Base-by-base conservation (phyloP, 2,329 filamentous ascomycete genomes). In the Penicillium occitanis region DNA sequence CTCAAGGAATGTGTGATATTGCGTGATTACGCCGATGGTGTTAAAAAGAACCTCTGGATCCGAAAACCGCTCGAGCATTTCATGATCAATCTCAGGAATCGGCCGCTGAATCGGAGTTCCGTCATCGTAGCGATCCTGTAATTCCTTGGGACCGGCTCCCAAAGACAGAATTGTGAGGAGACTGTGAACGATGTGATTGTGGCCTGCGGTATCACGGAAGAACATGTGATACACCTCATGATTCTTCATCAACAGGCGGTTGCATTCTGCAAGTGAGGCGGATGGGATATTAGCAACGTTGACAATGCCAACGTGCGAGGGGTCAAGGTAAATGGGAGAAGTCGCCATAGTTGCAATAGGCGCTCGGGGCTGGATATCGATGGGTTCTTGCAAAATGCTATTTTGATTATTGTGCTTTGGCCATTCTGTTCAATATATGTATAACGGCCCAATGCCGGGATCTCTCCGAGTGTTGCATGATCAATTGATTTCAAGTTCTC, bases 1-100 rank as follows among this genome's bases (percentile, higher is more conserved):
- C 28, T 77, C 0, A 94, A 82, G 73, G 90, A 93, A 69, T 90
- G 86, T 17, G 85, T 77, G 51, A 80, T 84, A 4, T 86, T 82
- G n/a, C 87, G 88, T 0, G 93, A 66, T 5, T 48, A 19, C 61
- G 69, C 50, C 57, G n/a, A 48, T 48, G n/a, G n/a, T 48, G 44
- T 11, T 22, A 8, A 48, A 22, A 22, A 48, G 8, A 8, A 22
- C 19, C 19, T 48, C 44, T 48, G 44, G 44, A 22, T 48, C 61
- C 61, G 70, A 79, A 78, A n/a, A 28, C 30, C 3, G 59, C 66
- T 2, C 59, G 37, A 64, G 73, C 68, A 17, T 13, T 17, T 3
- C 77, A 58, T 4, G 65, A 64, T 76, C 73, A 2, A 73, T 25
- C 0, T 63, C 48, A 2, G 72, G 72, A 4, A 71, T 69, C 3